Evolutionary conservation across 2,329 filamentous ascomycete species (phyloP), one percentile per base, ranked within the genome.

Genomic region (Lachnellula hyalina): DNA sequence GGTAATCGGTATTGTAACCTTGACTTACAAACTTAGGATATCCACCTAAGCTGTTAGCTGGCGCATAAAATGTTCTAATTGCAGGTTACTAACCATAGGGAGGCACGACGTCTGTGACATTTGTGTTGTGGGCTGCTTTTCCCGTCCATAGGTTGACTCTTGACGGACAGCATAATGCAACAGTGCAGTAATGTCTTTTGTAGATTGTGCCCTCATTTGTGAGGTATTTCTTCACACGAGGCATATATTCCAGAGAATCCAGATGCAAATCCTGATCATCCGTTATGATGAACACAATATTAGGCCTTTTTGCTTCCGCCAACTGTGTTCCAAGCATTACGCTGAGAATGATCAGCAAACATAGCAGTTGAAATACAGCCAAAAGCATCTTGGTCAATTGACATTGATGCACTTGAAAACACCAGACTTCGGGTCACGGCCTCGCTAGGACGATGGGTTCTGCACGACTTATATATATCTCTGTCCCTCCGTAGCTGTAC

Each of bases 1-100:
- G 74, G 55, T 85, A 88, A 36, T 84, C 77, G 1, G 84, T 77
- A 54, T 89, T 87, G 55, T 82, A 75, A 0, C 85, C 85, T 48
- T 84, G 75, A 4, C 72, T 72, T 14, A 88, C 71, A 52, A 89
- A 86, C 60, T 87, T 86, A 1, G 82, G 80, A 60, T 84, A 89
- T 1, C 80, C 79, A 25, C 79, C 77, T 64, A 44, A 2, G 55
- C 49, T 5, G n/a, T 51, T 34, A 53, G 49, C 21, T 11, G 48
- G 21, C n/a, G 25, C 9, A 21, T 7, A 21, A 5, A 7, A 36
- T 15, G 9, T 9, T 12, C 2, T 19, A 1, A 19, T 6, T 15
- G 6, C 14, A 17, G 7, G 17, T 11, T 23, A 42, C 67, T 52
- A 69, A 75, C 75, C 78, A 52, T 79, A 80, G 6, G 78, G 79